Base-by-base conservation (phyloP, 2,329 filamentous ascomycete genomes). In the Aspergillus fumigatiaffinis region DNA sequence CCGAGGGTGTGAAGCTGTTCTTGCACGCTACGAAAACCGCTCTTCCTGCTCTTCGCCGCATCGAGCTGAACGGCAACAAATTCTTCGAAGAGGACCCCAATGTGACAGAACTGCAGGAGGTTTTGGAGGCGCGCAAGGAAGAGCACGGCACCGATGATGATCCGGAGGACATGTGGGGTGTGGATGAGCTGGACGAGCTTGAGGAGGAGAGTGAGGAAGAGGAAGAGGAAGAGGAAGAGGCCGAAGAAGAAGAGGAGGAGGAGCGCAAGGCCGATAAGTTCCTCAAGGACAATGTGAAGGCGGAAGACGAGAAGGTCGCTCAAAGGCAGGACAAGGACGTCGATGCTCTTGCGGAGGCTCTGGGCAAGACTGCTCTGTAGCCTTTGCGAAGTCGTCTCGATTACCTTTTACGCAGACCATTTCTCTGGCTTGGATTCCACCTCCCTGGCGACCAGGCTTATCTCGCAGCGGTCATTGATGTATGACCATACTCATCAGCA, bases 11-110 rank as follows among this genome's bases (percentile, higher is more conserved):
- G 51, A 87, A 89, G 70, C 83, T 82, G 2, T 81, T 99, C 54
- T 83, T 87, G 3, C 78, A 83, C 21, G 90, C 90, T 2, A 86
- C 86, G 4, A 85, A 85, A 66, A 78, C 82, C 8, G 81, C 82
- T 2, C 82, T 99, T 8, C 92, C 91, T 1, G 83, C 84, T 12
- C 79, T 99, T 63, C 89, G 88, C 77, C 87, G 92, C 67, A 85
- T 99, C 51, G 94, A 97, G 77, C 79, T 99, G 64, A 97, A 99
- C 73, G 94, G 94, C 52, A 99, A 99, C 80, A 94, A 91, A 71
- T 96, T 99, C 67, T 80, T 84, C 8, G 92, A 97, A 73, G 91
- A 96, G 2, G 91, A 97, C 66, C 80, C 84, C 50, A 84, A 84
- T 28, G 82, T 97, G 46, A 76, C 85, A 59, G 80, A 80, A 23